Evolutionary conservation across 805 yeast species (phyloP).

Genomic region (Sugiyamaella chiloensis): DNA sequence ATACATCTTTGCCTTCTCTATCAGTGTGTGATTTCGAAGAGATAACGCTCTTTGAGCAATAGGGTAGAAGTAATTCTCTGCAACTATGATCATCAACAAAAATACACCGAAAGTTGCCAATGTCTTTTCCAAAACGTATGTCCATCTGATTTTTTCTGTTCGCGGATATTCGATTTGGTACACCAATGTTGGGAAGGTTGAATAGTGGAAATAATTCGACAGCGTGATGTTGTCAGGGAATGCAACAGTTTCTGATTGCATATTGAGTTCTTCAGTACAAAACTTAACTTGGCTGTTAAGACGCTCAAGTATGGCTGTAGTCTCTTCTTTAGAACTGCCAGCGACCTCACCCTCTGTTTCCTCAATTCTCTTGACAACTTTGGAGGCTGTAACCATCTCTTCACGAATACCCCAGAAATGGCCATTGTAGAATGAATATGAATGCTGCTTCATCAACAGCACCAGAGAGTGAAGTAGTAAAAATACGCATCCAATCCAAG

Average conservation of each 20-base stretch:
- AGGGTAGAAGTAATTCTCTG: constrained; percentile 76
- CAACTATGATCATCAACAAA: constrained; percentile 71
- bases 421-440: constrained; percentile 89
- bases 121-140: constrained; percentile 63
- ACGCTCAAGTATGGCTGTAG: constrained; percentile 25
- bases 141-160: constrained; percentile 63
- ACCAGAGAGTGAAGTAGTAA: constrained; percentile 81
- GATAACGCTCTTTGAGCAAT: constrained; percentile 56
- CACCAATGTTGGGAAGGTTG: constrained; percentile 84
- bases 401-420: constrained; percentile 50
- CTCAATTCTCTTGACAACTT: constrained; percentile 13
- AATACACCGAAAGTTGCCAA: constrained; percentile 86
- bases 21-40: constrained; percentile 49
- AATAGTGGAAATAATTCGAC: constrained; percentile 64
- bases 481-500: constrained; percentile 91
- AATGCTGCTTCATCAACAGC: constrained; percentile 90
- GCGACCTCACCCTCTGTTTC: constrained; percentile 16
- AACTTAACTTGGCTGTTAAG: constrained; percentile 55
- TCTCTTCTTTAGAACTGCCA: constrained; percentile 31
- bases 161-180: constrained; percentile 76
- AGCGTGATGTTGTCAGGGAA: constrained; percentile 76
- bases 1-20: constrained; percentile 44
- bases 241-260: constrained; percentile 44
- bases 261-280: constrained; percentile 66
- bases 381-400: constrained; percentile 20